Evolutionary conservation across 192 early-diverging fungal species (phyloP), one percentile per base, ranked within the genome.

Genomic region (Phycomyces blakesleeanus): DNA sequence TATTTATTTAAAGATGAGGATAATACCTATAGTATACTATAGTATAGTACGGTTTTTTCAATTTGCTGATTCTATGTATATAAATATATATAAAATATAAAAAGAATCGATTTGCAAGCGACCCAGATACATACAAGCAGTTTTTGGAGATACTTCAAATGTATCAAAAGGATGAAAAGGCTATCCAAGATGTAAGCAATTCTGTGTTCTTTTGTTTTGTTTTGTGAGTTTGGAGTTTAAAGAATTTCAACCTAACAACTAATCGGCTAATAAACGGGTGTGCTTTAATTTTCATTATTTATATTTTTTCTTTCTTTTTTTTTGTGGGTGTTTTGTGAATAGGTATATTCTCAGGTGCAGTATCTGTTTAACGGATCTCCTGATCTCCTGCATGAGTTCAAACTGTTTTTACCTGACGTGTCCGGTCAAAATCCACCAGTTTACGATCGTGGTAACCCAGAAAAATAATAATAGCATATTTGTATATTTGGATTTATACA

Each of bases 71-170:
- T n/a, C n/a, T n/a, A n/a, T n/a, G n/a, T n/a, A n/a, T n/a, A n/a
- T n/a, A n/a, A n/a, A n/a, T n/a, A n/a, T n/a, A n/a, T n/a, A n/a
- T n/a, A n/a, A n/a, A n/a, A n/a, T n/a, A n/a, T n/a, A n/a, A n/a
- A 38, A 51, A 62, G 87, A 96, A 90, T 66, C 91, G 95, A 11
- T 99, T 95, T 73, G 74, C 85, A 4, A 84, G 83, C 37, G 89
- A 97, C 68, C 97, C 94, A 1, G 96, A 98, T 26, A 93, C 86
- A 15, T 99, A 99, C 76, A 93, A 95, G 66, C 91, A 94, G 71
- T 99, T 99, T 64, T 66, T 99, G 57, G 96, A 98, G 69, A 93
- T 99, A 21, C 70, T 99, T 65, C 95, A 97, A 79, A 96, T 92
- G 10, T 98, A 98, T 69, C 97, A 99, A 72, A 91, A 90, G 64